Base-by-base conservation (phyloP, 1,284 basidiomycete genomes). In the Bjerkandera adusta region DNA sequence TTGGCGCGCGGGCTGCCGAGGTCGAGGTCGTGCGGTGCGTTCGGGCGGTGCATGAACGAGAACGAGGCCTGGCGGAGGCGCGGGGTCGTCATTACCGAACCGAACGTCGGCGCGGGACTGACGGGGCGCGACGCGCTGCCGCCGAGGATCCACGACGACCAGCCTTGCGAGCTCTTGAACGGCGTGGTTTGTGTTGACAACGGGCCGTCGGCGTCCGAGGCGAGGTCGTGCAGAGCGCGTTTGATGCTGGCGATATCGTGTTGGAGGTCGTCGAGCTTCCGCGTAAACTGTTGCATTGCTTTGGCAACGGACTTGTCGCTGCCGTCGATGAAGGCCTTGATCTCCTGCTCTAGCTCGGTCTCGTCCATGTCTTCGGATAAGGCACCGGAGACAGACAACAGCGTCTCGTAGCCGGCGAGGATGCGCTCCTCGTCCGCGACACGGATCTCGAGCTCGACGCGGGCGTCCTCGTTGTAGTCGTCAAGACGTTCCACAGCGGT, bases 401-500 rank as follows among this genome's bases (percentile, higher is more conserved):
- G 65, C 1, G 87, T 83, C 57, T 86, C 82, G 53, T 85, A 91
- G 1, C 90, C 89, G 6, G 76, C 75, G 8, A 73, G 71, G 1
- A 86, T 72, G 7, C 92, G 73, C 27, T 79, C 78, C 55, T 91
- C 89, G 62, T 94, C 91, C 1, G 88, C 79, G 12, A 86, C 69
- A 16, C 82, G 81, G 41, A 94, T 93, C 67, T 94, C 91, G 15
- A 93, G 70, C 60, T 93, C 91, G 2, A 94, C 91, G 1, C 89
- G 78, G 0, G 83, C 84, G 56, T 94, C 91, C 63, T 93, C 91
- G 16, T 83, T 81, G 53, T 81, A 89, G 61, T 94, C 89, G 54
- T 84, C 75, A 32, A 94, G 69, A 1, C 87, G 75, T 37, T 83
- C 75, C 3, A 90, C 69, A 1, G 83, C 79, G 1, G 70, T 71